Base-by-base conservation (phyloP, 805 yeast genomes). In the Blastobotrys parvus region DNA sequence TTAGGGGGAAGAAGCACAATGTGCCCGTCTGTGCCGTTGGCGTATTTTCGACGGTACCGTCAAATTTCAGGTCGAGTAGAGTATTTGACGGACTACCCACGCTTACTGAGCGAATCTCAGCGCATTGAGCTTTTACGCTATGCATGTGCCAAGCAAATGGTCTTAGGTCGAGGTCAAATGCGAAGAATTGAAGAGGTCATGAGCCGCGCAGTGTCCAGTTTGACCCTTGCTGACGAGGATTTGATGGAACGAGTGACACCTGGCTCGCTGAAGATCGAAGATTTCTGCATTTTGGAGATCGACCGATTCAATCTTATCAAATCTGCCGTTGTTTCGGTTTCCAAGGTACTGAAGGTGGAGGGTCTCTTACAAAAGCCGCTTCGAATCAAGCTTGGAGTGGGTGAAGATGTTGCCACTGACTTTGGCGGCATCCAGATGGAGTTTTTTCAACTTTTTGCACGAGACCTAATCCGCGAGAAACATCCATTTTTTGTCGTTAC, bases 351-450 rank as follows among this genome's bases (percentile, higher is more conserved):
- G 18, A 29, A 21, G 16, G 27, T 44, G 17, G 44, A 42, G 20
- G 45, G 44, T 25, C 20, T 41, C 36, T 39, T 55, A 11, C 20
- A 27, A 13, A 45, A 50, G n/a, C 63, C 63, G 4, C 45, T 59
- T 6, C 46, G 53, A 30, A 54, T 59, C 4, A 42, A 49, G n/a
- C 48, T 51, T 39, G 49, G 51, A 4, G 35, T 38, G 2, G 59
- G 59, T 17, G 61, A 58, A 22, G n/a, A n/a, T n/a, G 49, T 52
- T 18, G 62, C 59, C 25, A 49, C 52, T 7, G 63, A 59, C 29
- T 54, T 52, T 2, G 63, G 63, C 19, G 63, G 63, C 1, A 56
- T 59, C 5, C 59, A 57, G 34, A 44, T 46, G 15, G 63, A 59
- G 45, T 46, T 59, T 3, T 59, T 59, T 35, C 43, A 51, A 8